A percentile compares a stretch with the other conserved stretches of the same genome.
phyloP scores from a whole-genome alignment of 108 stramenopile genomes.

The Pelagomonas calceolata region DNA sequence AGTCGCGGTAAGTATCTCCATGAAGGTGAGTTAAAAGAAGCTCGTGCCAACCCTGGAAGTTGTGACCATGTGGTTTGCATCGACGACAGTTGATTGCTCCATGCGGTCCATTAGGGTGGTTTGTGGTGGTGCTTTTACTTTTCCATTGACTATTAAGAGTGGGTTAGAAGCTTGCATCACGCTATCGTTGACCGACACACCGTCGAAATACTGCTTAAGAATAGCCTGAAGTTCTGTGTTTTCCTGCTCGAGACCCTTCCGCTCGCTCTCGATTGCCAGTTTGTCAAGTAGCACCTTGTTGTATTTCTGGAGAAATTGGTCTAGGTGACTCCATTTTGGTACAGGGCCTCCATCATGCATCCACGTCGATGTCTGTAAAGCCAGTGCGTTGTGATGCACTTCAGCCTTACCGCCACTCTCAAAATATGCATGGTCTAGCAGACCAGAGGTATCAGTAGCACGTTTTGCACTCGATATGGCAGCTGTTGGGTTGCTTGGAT shows the following conservation, averaged over 20 bases:
- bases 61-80: slow-evolving; percentile 32
- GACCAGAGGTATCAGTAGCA: no score
- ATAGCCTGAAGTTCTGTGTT: slow-evolving; percentile 36
- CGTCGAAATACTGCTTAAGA: slow-evolving; percentile 47
- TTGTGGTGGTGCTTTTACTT: slow-evolving; percentile 2
- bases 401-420: not conserved
- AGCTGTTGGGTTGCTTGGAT: not conserved
- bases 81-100: slow-evolving; percentile 19
- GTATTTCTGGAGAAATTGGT: slow-evolving; percentile 47
- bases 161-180: slow-evolving; percentile 39
- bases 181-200: slow-evolving; percentile 33
- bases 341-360: slow-evolving; percentile 15
- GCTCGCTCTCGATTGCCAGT: slow-evolving; percentile 42
- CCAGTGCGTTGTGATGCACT: not conserved
- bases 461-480: not conserved
- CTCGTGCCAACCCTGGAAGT: slow-evolving; percentile 8
- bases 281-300: slow-evolving; percentile 52
- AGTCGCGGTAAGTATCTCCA: no score
- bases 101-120: no score
- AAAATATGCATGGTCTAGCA: not conserved
- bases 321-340: slow-evolving; percentile 27
- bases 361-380: slow-evolving; percentile 21
- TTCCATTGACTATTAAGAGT: slow-evolving; percentile 51
- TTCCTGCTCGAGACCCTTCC: slow-evolving; percentile 31
- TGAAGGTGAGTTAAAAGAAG: no score